phyloP scores from a whole-genome alignment of 352 stramenopile species.

The Phytophthora idaei region DNA sequence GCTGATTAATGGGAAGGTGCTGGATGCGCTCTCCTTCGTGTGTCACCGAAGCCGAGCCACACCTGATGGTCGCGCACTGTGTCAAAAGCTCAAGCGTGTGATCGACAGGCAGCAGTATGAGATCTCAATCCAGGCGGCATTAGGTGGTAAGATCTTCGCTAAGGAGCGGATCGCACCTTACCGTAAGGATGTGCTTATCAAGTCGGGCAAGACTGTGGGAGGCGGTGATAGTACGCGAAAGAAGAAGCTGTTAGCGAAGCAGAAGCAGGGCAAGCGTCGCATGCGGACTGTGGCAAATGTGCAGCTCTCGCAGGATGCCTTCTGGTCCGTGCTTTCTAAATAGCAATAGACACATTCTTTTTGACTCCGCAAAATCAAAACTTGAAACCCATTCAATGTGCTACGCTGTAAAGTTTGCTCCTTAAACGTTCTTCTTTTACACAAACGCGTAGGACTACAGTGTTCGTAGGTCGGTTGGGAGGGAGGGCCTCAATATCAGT shows the following conservation, averaged over 20 bases:
- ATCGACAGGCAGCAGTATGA: conserved; percentile 98
- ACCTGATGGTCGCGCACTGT: conserved; percentile 87
- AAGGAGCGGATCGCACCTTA: conserved; percentile 97
- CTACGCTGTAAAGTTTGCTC: no score
- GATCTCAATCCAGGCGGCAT: conserved; percentile 97
- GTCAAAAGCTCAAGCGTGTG: conserved; percentile 96
- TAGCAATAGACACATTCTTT: conserved; percentile 41
- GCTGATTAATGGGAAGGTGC: conserved; percentile 93
- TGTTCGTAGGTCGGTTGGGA: no score
- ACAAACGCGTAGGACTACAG: no score
- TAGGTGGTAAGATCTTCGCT: conserved; percentile 96
- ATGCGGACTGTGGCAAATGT: conserved; percentile 97
- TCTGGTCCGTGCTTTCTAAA: conserved; percentile 97
- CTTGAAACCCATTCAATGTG: no score
- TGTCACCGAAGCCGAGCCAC: conserved; percentile 90
- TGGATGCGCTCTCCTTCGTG: conserved; percentile 98
- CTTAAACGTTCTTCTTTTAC: no score
- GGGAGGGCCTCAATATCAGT: no score
- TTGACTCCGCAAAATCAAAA: not conserved
- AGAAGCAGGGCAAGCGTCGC: conserved; percentile 99
- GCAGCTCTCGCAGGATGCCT: conserved; percentile 96
- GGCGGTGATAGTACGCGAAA: conserved; percentile 97
- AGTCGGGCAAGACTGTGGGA: conserved; percentile 95
- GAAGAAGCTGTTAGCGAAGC: conserved; percentile 99
- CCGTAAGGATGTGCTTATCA: conserved; percentile 97